Evolutionary conservation across 176 grass and related monocot genomes (phyloP), one percentile per base, ranked within the genome.

Genomic region (Juncus inflexus): DNA sequence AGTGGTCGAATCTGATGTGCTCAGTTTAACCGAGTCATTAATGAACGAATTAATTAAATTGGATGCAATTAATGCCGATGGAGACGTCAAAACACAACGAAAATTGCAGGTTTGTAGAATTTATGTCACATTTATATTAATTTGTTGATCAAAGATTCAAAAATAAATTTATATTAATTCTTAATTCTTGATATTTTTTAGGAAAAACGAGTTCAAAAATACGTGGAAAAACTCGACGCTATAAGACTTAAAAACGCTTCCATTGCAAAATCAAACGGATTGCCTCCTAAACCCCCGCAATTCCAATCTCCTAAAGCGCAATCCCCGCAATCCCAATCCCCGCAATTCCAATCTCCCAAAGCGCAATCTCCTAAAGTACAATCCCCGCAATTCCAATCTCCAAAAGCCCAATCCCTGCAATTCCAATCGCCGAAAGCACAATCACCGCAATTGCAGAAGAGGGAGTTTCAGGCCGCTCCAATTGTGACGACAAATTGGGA

Each of bases 41-140:
- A 99, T 99, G 95, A 99, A 83, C 61, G 85, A 99, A 74, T 77
- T 99, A 7, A 79, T 99, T 64, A 90, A 92, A 62, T 84, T 99
- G 45, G 95, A 99, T 70, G 77, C 75, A 76, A 61, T 90, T 74
- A 75, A 73, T 66, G 85, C 88, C 63, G 95, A 99, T 19, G 89
- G 95, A 65, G 95, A 99, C 52, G 83, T 89, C 12, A 99, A 86
- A 85, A 80, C 55, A 66, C 83, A 84, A 74, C 78, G 74, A 7
- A 81, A 64, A 82, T 72, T 77, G 43, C 94, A 92, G 94, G 94
- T 96, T n/a, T 11, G 80, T 58, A 12, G 36, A 0, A 14, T 40
- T 47, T 47, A 61, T 7, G 12, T 69, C 39, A 0, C 13, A 68
- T 40, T 19, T 8, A 61, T 15, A 13, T 52, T 6, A 63, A 72